Conservation (phyloP, 441 rosid genomes). For the Populus hybrid region DNA sequence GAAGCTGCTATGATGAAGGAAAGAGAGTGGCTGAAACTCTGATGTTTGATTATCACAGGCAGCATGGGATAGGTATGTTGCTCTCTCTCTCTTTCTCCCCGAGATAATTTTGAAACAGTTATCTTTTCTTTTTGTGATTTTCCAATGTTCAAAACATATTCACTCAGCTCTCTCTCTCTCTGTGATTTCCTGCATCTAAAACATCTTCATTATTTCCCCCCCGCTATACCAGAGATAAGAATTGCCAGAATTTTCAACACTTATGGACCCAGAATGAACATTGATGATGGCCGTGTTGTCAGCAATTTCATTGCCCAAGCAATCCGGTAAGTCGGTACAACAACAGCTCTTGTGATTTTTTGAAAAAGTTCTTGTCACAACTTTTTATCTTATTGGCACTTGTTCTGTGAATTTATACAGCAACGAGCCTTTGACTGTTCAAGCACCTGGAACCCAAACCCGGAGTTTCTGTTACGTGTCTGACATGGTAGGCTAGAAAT, state of each 20-base stretch:
- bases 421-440: conserved; percentile 84
- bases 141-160: background rate
- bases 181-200: background rate
- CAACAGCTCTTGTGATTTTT: background rate
- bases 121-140: no score
- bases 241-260: conserved; percentile 98
- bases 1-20: conserved; percentile 97
- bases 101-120: background rate
- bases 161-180: background rate
- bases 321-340: conserved; percentile 48
- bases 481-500: conserved; percentile 68
- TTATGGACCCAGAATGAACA: conserved; percentile 97
- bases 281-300: conserved; percentile 97
- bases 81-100: background rate
- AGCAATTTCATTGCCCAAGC: conserved; percentile 99
- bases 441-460: conserved; percentile 92
- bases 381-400: background rate
- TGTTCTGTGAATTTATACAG: conserved; percentile 34
- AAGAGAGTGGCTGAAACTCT: conserved; percentile 96
- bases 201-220: background rate
- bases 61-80: conserved; percentile 84
- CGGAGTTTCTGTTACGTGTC: conserved; percentile 97
- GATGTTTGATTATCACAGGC: conserved; percentile 99
- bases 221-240: conserved; percentile 55
- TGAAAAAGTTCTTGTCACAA: background rate